phyloP scores from a whole-genome alignment of 176 grass and related monocot species.

The Carex cristatella region DNA sequence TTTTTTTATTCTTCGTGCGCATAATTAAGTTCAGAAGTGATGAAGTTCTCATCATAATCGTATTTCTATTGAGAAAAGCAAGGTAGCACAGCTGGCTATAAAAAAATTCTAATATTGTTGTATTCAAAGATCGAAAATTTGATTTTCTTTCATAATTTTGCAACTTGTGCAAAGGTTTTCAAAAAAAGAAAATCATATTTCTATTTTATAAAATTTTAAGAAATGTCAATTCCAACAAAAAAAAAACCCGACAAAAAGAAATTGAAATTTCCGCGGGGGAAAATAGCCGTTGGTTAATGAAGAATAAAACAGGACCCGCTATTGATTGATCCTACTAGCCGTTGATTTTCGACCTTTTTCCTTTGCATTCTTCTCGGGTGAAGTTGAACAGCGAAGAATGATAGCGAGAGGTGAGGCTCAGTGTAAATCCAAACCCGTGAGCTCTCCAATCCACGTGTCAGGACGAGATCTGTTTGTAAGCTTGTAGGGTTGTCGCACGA shows the following conservation, averaged over 20 bases:
- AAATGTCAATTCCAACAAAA: background rate
- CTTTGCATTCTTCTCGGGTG: background rate
- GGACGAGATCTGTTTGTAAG: background rate
- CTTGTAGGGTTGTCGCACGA: background rate
- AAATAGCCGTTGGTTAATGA: constrained; percentile 14
- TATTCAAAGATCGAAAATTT: too few species aligned
- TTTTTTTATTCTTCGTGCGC: too few species aligned
- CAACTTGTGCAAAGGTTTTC: too few species aligned
- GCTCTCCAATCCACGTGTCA: background rate
- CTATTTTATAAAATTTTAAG: background rate
- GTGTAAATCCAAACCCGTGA: constrained; percentile 9
- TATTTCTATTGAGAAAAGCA: background rate
- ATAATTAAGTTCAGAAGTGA: background rate
- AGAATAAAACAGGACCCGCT: background rate
- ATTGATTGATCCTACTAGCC: background rate
- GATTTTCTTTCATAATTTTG: too few species aligned
- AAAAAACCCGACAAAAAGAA: background rate
- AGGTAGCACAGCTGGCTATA: too few species aligned
- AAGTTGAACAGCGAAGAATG: background rate
- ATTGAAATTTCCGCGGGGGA: background rate
- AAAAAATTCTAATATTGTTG: too few species aligned
- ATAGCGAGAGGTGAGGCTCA: background rate
- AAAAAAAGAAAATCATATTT: background rate
- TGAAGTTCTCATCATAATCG: too few species aligned
- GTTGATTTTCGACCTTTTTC: background rate